Percentiles rank a stretch among this genome's conserved stretches.
Evolutionary conservation across 345 rosid species (phyloP).

Genomic region (Arabidopsis suecica): DNA sequence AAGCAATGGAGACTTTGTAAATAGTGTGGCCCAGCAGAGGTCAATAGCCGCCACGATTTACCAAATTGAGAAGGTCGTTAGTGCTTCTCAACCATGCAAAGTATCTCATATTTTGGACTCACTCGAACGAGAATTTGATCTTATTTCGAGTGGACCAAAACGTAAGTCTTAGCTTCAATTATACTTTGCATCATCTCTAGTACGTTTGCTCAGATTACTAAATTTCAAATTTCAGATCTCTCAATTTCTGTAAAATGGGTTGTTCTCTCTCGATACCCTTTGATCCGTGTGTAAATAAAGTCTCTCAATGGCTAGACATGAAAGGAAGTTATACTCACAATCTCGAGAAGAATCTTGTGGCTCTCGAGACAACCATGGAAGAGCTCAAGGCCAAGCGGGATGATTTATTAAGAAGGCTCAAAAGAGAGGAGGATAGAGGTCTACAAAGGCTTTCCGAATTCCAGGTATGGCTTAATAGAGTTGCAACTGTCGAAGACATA

Average conservation of each 20-base stretch:
- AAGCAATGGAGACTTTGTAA: too few relatives aligned
- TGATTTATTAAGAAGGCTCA: slow-evolving; percentile 20
- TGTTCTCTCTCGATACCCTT: neutral
- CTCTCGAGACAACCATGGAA: neutral
- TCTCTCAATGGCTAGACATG: neutral
- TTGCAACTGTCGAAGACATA: neutral
- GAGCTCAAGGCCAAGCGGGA: slow-evolving; percentile 11
- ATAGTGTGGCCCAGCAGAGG: too few relatives aligned
- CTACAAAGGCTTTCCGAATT: neutral
- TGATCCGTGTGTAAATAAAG: neutral
- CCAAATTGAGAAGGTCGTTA: too few relatives aligned
- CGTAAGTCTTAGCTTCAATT: too few relatives aligned
- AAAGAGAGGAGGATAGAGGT: slow-evolving; percentile 28
- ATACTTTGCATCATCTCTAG: neutral
- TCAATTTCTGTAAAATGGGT: neutral
- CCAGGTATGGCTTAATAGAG: slow-evolving; percentile 30
- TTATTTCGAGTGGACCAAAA: too few relatives aligned
- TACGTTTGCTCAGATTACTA: neutral
- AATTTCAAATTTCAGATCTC: neutral
- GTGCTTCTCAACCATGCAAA: too few relatives aligned
- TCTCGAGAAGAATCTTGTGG: slow-evolving; percentile 8
- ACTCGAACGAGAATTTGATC: too few relatives aligned
- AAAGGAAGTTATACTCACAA: neutral
- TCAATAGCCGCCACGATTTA: too few relatives aligned
- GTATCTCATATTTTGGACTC: too few relatives aligned